Evolutionary conservation across 2,329 filamentous ascomycete species (phyloP).

Genomic region (Cladophialophora carrionii): DNA sequence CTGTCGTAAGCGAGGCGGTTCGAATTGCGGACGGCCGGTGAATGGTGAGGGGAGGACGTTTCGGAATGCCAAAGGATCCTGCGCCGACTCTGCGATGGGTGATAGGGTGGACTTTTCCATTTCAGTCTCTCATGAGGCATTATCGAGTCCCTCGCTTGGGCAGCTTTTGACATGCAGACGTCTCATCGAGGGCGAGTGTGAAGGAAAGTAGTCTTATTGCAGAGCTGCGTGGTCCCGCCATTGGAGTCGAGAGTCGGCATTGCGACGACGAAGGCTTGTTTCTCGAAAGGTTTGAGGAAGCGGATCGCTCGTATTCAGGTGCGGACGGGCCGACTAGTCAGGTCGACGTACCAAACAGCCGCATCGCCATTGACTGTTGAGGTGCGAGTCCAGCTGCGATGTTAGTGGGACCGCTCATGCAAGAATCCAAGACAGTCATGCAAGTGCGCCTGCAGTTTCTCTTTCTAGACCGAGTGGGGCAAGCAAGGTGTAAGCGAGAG

Average conservation of each 20-base stretch:
- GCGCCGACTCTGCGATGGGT: neutral
- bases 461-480: neutral
- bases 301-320: neutral
- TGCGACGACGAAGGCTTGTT: neutral
- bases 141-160: neutral
- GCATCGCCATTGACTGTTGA: neutral
- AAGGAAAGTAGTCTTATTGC: neutral
- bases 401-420: neutral
- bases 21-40: constrained; percentile 10
- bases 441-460: neutral
- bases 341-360: neutral
- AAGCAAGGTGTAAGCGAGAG: neutral
- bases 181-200: neutral
- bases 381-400: neutral
- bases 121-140: neutral
- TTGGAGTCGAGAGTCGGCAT: neutral
- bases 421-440: neutral
- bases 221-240: neutral
- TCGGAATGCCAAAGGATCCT: constrained; percentile 3
- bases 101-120: constrained; percentile 15
- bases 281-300: neutral
- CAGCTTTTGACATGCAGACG: neutral
- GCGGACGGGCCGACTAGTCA: neutral
- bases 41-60: constrained; percentile 8
- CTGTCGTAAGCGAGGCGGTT: constrained; percentile 18